These are phyloP conservation scores for Epichloe baconii DNA, from an alignment of 2,329 filamentous ascomycete genomes.

Conservation along the genomic window DNA sequence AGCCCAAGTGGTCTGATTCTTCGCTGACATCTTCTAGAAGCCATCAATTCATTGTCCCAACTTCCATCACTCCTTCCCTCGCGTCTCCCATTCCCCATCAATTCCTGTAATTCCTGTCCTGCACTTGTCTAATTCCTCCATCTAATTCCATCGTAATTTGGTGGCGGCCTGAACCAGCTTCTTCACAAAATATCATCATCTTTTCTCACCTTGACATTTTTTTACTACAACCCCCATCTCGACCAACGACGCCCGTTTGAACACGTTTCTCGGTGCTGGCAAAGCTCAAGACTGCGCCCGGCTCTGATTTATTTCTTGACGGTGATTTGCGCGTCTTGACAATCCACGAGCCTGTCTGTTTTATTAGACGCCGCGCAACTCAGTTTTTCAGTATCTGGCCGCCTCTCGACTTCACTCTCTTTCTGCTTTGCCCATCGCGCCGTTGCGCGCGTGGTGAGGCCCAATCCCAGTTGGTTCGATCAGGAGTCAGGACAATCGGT, in stretches of 20 bases:
- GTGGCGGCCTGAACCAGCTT: background rate
- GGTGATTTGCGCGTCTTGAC: background rate
- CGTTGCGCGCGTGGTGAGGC: background rate
- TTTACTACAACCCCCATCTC: background rate
- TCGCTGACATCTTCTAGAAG: slow-evolving; percentile 21
- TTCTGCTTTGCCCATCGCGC: background rate
- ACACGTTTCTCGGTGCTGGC: background rate
- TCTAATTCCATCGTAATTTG: background rate
- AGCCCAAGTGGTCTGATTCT: slow-evolving; percentile 7
- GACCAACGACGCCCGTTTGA: background rate
- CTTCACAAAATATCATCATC: background rate
- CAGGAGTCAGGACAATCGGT: background rate
- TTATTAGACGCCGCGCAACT: background rate
- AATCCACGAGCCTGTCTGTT: background rate
- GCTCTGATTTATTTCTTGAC: background rate
- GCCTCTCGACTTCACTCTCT: background rate
- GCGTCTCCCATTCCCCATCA: background rate
- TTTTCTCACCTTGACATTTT: too few relatives aligned
- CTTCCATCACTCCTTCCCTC: slow-evolving; percentile 5
- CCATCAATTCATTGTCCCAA: slow-evolving; percentile 2
- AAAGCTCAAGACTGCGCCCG: slow-evolving; percentile 1
- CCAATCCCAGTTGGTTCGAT: background rate
- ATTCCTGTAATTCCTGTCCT: background rate
- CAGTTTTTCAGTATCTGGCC: background rate
- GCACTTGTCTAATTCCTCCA: background rate